Percentiles rank a stretch among this genome's conserved stretches.
phyloP scores from a whole-genome alignment of 2,329 filamentous ascomycete species.

The Colletotrichum acutatum region DNA sequence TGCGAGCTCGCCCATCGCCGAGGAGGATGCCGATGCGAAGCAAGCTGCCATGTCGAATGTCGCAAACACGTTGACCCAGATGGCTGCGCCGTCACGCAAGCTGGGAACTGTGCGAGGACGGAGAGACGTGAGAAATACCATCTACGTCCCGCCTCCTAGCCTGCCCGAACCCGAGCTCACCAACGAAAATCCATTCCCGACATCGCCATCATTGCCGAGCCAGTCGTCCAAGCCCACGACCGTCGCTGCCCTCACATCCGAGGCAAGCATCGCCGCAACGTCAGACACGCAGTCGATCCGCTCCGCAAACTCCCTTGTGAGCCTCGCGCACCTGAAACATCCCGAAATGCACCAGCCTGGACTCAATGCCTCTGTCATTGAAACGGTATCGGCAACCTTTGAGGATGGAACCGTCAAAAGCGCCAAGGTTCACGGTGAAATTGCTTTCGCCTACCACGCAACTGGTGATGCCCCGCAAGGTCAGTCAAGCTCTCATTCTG shows the following conservation, averaged over 20 bases:
- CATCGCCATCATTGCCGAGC: slow-evolving; percentile 50
- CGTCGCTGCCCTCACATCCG: slow-evolving; percentile 69
- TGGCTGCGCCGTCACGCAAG: slow-evolving; percentile 74
- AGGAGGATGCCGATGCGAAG: slow-evolving; percentile 80
- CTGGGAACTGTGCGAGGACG: slow-evolving; percentile 85
- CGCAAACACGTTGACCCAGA: slow-evolving; percentile 75
- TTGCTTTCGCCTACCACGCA: slow-evolving; percentile 85
- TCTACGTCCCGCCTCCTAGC: slow-evolving; percentile 73
- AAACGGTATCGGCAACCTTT: slow-evolving; percentile 89
- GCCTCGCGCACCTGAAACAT: slow-evolving; percentile 77
- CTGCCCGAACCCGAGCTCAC: slow-evolving; percentile 50
- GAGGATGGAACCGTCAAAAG: slow-evolving; percentile 77
- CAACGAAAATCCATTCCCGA: slow-evolving; percentile 46
- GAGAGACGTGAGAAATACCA: slow-evolving; percentile 90
- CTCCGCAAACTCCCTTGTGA: slow-evolving; percentile 83
- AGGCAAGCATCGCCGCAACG: slow-evolving; percentile 65
- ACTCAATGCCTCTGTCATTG: slow-evolving; percentile 88
- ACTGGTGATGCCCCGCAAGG: slow-evolving; percentile 47
- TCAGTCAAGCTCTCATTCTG: slow-evolving; percentile 48
- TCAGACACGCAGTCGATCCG: slow-evolving; percentile 94
- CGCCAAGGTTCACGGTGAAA: slow-evolving; percentile 84
- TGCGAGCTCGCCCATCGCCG: slow-evolving; percentile 79
- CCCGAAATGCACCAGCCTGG: slow-evolving; percentile 84
- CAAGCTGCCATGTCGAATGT: slow-evolving; percentile 80
- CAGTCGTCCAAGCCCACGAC: slow-evolving; percentile 55